phyloP scores from a whole-genome alignment of 2,329 filamentous ascomycete genomes.

The Tolypocladium sp. region DNA sequence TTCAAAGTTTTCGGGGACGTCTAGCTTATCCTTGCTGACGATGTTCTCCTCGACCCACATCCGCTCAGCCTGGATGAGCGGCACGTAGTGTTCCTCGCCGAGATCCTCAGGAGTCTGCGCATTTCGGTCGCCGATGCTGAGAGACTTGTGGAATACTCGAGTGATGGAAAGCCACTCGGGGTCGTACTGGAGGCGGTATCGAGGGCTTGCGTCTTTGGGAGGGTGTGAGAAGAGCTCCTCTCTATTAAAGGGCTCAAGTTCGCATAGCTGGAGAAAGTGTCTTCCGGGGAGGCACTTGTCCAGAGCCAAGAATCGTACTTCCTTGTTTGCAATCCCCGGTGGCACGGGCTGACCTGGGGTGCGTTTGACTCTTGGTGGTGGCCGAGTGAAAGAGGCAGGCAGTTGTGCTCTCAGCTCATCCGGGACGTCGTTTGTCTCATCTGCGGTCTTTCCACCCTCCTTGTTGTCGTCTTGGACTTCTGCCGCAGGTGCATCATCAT shows the following conservation, averaged over 20 bases:
- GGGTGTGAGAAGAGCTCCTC: conserved; percentile 11
- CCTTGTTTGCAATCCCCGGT: conserved; percentile 63
- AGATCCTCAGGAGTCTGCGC: conserved; percentile 47
- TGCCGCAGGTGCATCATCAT: conserved; percentile 8
- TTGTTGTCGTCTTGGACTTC: not conserved
- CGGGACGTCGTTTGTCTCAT: conserved; percentile 32
- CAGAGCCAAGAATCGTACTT: conserved; percentile 76
- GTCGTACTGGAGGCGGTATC: conserved; percentile 68
- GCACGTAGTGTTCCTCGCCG: conserved; percentile 59
- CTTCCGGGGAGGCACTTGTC: conserved; percentile 81
- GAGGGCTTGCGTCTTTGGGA: conserved; percentile 17
- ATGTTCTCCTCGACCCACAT: conserved; percentile 77
- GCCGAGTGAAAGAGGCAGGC: conserved; percentile 61
- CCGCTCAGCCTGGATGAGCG: conserved; percentile 59
- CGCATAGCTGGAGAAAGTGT: conserved; percentile 73
- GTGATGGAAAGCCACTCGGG: conserved; percentile 93
- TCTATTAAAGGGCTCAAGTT: conserved; percentile 42
- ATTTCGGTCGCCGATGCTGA: conserved; percentile 53
- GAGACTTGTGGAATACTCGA: conserved; percentile 62
- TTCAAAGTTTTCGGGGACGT: conserved; percentile 70
- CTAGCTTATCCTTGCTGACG: conserved; percentile 49
- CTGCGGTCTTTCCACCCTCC: not conserved
- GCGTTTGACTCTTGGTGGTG: conserved; percentile 21
- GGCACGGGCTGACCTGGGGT: conserved; percentile 57
- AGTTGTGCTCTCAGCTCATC: conserved; percentile 63